Evolutionary conservation across 257 asterid genomes (phyloP).

Genomic region (Leptodermis oblonga): DNA sequence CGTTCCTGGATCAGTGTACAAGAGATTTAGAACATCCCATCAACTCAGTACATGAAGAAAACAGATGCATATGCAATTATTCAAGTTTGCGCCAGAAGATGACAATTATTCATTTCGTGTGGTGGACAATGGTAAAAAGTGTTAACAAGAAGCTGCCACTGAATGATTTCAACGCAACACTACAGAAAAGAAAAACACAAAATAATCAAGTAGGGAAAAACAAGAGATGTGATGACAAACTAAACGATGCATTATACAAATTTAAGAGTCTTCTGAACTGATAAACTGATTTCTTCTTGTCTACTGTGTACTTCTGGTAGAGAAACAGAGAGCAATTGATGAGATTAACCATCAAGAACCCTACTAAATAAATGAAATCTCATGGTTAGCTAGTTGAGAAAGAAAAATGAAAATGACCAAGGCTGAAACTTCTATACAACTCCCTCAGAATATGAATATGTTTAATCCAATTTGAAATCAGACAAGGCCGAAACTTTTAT

Average conservation of each 20-base stretch:
- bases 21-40: constrained; percentile 10
- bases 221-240: background rate
- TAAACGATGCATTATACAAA: background rate
- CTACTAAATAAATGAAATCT: no score
- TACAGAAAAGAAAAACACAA: background rate
- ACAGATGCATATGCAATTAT: background rate
- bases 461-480: constrained; percentile 4
- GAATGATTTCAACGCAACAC: no score
- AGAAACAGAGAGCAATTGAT: background rate
- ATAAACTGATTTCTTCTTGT: background rate
- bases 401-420: background rate
- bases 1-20: constrained; percentile 47
- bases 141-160: no score
- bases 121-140: background rate
- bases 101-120: background rate
- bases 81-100: background rate
- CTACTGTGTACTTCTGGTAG: no score
- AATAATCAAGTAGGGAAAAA: background rate
- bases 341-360: background rate
- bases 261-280: background rate
- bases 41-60: background rate
- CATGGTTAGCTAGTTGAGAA: no score
- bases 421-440: background rate
- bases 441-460: constrained; percentile 2
- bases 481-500: constrained; percentile 10